A percentile compares a stretch with the other conserved stretches of the same genome.
These are phyloP conservation scores for Sedum album DNA, from an alignment of 164 flowering plant species.

Conservation along the genomic window DNA sequence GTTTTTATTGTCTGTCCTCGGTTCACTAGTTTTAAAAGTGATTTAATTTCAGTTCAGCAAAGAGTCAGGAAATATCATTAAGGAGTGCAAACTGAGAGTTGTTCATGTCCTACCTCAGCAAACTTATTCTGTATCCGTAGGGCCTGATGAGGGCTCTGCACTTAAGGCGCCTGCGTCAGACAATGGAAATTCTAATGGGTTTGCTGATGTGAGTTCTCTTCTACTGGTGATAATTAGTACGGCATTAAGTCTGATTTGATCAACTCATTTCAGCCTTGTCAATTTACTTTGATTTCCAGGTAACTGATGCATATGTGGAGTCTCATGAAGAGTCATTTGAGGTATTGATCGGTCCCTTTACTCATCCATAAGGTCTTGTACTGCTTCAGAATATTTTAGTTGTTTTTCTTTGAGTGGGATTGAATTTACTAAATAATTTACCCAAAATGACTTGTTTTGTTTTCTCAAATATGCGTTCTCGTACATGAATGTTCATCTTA, in stretches of 20 bases:
- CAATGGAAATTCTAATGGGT: conserved; percentile 29
- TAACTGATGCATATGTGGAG: conserved; percentile 14
- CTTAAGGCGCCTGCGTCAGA: conserved; percentile 37
- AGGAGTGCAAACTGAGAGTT: conserved; percentile 58
- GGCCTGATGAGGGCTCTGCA: conserved; percentile 50
- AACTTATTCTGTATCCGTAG: conserved; percentile 53
- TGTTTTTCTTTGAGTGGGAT: no score
- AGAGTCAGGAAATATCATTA: conserved; percentile 46
- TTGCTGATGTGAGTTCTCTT: conserved; percentile 20
- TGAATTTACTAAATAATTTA: no score
- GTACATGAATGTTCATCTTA: no score
- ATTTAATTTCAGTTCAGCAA: conserved; percentile 37
- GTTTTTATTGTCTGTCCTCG: neutral
- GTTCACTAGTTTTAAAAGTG: neutral
- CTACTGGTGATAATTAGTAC: neutral
- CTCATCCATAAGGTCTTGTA: neutral
- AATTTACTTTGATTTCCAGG: conserved; percentile 16
- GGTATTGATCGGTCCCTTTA: conserved; percentile 12
- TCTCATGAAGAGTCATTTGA: conserved; percentile 24
- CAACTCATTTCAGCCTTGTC: neutral
- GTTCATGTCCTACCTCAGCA: conserved; percentile 54
- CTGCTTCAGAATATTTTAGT: no score
- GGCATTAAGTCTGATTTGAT: neutral
- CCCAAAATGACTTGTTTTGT: no score
- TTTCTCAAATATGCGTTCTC: no score